Percentiles rank a stretch among this genome's conserved stretches.
phyloP scores from a whole-genome alignment of 306 rosid species.

The Quercus variabilis region DNA sequence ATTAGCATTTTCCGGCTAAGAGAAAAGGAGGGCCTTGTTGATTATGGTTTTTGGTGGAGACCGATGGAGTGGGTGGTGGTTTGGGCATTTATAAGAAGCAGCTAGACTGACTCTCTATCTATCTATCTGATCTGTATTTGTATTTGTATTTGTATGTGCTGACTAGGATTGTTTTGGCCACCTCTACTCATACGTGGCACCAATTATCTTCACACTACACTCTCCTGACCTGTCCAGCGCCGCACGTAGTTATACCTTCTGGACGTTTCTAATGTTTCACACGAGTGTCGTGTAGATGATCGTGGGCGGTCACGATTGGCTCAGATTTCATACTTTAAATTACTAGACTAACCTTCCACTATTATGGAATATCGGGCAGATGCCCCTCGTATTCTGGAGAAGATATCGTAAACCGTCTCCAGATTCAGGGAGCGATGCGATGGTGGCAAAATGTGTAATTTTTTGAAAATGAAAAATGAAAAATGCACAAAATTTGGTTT shows the following conservation, averaged over 20 bases:
- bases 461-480: background rate
- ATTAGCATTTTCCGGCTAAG: slow-evolving; percentile 59
- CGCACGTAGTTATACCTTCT: slow-evolving; percentile 13
- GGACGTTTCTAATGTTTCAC: slow-evolving; percentile 9
- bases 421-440: no score
- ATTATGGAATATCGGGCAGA: slow-evolving; percentile 15
- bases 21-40: background rate
- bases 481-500: background rate
- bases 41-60: background rate
- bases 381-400: slow-evolving; percentile 25
- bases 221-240: slow-evolving; percentile 24
- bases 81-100: slow-evolving; percentile 35
- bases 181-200: slow-evolving; percentile 21
- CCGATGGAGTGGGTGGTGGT: background rate
- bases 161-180: slow-evolving; percentile 44
- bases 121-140: no score
- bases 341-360: slow-evolving; percentile 10
- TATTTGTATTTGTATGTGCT: slow-evolving; percentile 13
- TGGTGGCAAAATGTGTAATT: slow-evolving; percentile 23
- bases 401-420: slow-evolving; percentile 20
- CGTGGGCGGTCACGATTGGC: slow-evolving; percentile 1
- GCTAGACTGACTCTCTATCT: background rate
- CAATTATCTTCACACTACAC: slow-evolving; percentile 14
- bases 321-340: background rate
- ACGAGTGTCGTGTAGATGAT: slow-evolving; percentile 36